Percentiles rank a stretch among this genome's conserved stretches.
phyloP scores from a whole-genome alignment of 176 grass and related monocot species.

The Tillandsia fasciculata region DNA sequence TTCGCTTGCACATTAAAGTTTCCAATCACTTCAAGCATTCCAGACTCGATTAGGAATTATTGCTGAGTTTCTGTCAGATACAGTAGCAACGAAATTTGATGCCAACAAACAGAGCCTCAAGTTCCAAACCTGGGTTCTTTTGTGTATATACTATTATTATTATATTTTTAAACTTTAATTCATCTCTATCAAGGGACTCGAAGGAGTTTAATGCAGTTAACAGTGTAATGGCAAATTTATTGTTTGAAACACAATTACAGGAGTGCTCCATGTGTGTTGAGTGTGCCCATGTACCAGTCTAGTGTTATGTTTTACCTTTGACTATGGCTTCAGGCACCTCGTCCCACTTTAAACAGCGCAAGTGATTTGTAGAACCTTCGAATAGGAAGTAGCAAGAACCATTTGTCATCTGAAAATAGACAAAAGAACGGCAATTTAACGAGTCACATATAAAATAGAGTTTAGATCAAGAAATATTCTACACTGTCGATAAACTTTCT shows the following conservation, averaged over 20 bases:
- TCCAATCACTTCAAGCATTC: background rate
- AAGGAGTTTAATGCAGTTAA: background rate
- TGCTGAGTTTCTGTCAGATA: background rate
- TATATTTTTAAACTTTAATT: background rate
- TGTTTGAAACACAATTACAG: background rate
- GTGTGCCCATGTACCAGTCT: background rate
- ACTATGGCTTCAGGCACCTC: conserved; percentile 32
- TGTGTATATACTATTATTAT: background rate
- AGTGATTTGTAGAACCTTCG: conserved; percentile 42
- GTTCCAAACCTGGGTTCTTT: background rate
- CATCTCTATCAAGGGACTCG: background rate
- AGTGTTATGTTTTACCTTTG: conserved; percentile 31
- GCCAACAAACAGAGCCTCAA: background rate
- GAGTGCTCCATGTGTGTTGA: conserved; percentile 3
- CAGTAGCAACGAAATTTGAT: background rate
- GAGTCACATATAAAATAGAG: conserved; percentile 10
- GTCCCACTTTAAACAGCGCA: conserved; percentile 27
- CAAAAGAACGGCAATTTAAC: conserved; percentile 17
- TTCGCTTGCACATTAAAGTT: too few species aligned
- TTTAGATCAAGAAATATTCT: background rate
- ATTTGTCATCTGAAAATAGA: conserved; percentile 52
- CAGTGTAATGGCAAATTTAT: too few species aligned
- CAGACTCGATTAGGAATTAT: background rate
- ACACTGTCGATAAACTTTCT: background rate
- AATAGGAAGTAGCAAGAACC: conserved; percentile 60